Percentiles rank a stretch among this genome's conserved stretches.
These are phyloP conservation scores for Penicillium flavigenum DNA, from an alignment of 495 filamentous ascomycete genomes.

Conservation along the genomic window DNA sequence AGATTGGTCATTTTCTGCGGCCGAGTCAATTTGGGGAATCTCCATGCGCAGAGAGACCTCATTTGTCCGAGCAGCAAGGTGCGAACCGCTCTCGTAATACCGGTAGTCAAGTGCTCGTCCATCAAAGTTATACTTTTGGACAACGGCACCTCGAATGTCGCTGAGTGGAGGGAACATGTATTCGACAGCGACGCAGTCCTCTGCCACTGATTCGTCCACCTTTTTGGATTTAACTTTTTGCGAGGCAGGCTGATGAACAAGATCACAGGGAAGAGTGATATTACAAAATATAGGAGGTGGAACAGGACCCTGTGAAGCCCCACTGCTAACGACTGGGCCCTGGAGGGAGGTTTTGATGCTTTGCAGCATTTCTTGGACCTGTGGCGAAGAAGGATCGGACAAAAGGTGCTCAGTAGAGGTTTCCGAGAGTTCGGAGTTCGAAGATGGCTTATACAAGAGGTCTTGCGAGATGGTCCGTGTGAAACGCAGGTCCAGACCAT, in stretches of 20 bases:
- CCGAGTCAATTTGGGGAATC: slow-evolving; percentile 12
- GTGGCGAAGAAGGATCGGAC: slow-evolving; percentile 1
- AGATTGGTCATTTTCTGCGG: not conserved
- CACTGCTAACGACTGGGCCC: slow-evolving; percentile 16
- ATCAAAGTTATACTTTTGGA: slow-evolving; percentile 33
- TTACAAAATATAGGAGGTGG: slow-evolving; percentile 36
- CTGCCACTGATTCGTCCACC: slow-evolving; percentile 2
- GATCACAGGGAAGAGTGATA: slow-evolving; percentile 29
- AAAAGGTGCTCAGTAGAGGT: slow-evolving; percentile 30
- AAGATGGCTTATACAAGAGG: slow-evolving; percentile 12
- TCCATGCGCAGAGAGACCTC: slow-evolving; percentile 37
- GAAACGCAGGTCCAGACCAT: slow-evolving; percentile 42
- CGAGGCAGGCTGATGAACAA: slow-evolving; percentile 5
- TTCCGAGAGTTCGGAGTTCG: slow-evolving; percentile 23
- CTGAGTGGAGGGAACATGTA: slow-evolving; percentile 40
- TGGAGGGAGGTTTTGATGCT: slow-evolving; percentile 24
- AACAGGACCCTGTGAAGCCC: not conserved
- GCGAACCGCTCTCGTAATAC: slow-evolving; percentile 37
- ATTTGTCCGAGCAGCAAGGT: slow-evolving; percentile 26
- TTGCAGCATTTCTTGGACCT: slow-evolving; percentile 15
- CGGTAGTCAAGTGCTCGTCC: slow-evolving; percentile 33
- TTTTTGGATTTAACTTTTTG: not conserved
- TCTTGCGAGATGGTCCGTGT: slow-evolving; percentile 36
- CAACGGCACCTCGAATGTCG: slow-evolving; percentile 26
- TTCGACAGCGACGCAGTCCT: slow-evolving; percentile 22